Conservation (phyloP, 2,329 filamentous ascomycete species). For the Raffaelea ambrosiae region DNA sequence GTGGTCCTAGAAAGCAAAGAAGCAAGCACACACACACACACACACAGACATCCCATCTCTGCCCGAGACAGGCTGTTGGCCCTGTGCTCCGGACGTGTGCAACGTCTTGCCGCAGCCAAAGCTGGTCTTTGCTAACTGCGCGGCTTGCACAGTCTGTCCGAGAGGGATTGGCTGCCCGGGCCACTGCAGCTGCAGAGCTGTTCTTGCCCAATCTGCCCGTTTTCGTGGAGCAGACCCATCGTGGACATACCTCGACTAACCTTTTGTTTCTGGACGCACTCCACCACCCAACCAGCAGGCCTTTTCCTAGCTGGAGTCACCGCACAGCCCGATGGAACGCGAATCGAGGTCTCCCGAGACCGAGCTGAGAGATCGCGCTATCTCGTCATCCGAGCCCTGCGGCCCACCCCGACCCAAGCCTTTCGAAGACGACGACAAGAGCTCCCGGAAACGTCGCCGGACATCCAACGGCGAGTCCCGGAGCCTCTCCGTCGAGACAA, state of each 20-base stretch:
- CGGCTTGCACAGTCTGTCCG: background rate
- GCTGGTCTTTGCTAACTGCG: background rate
- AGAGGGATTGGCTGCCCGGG: background rate
- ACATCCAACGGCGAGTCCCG: conserved; percentile 46
- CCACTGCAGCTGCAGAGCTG: too few species aligned
- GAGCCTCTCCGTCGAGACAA: conserved; percentile 41
- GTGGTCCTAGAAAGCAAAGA: too few species aligned
- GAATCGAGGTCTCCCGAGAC: conserved; percentile 30
- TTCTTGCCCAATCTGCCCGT: background rate
- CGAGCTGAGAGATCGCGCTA: conserved; percentile 48
- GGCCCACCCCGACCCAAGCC: conserved; percentile 57
- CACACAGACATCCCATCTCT: too few species aligned
- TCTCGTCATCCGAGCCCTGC: conserved; percentile 54
- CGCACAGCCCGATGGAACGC: conserved; percentile 43
- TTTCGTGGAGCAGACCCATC: background rate
- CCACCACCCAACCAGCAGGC: too few species aligned
- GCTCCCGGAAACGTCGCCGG: conserved; percentile 51
- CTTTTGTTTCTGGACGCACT: background rate
- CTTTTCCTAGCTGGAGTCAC: background rate
- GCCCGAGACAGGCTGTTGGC: too few species aligned
- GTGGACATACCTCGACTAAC: background rate
- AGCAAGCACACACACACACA: too few species aligned
- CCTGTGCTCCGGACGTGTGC: too few species aligned
- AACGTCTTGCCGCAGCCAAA: background rate
- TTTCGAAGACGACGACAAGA: conserved; percentile 51